Percentiles rank a stretch among this genome's conserved stretches.
These are phyloP conservation scores for Hypomontagnella submonticulosa DNA, from an alignment of 495 filamentous ascomycete genomes.

Conservation along the genomic window DNA sequence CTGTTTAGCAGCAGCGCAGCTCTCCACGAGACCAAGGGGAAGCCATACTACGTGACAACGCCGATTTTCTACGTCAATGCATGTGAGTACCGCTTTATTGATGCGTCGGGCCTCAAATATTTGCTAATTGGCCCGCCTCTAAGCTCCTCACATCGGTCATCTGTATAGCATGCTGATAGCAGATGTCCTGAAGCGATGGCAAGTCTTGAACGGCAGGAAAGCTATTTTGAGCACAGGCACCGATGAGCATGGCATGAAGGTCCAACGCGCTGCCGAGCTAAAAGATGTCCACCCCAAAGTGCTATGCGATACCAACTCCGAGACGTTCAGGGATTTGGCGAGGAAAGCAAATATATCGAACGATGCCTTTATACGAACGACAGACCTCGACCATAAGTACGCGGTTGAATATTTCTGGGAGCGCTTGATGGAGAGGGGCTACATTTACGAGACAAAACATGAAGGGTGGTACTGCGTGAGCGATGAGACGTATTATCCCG, in stretches of 20 bases:
- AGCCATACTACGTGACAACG: conserved; percentile 95
- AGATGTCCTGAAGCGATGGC: conserved; percentile 94
- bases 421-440: conserved; percentile 75
- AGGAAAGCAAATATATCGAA: conserved; percentile 72
- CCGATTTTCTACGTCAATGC: conserved; percentile 99
- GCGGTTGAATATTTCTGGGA: conserved; percentile 94
- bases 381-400: conserved; percentile 80
- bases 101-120: not conserved
- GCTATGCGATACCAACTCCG: conserved; percentile 70
- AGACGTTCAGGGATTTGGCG: conserved; percentile 76
- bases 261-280: conserved; percentile 82
- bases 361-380: conserved; percentile 92
- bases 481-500: conserved; percentile 95
- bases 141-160: conserved; percentile 94
- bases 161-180: conserved; percentile 91
- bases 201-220: conserved; percentile 72
- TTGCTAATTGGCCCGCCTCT: conserved; percentile 11
- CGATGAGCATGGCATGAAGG: conserved; percentile 99
- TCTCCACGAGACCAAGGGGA: conserved; percentile 52
- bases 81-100: conserved; percentile 61
- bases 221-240: conserved; percentile 89
- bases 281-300: conserved; percentile 64
- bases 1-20: conserved; percentile 34
- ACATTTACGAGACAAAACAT: conserved; percentile 87
- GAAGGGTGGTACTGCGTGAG: conserved; percentile 96